A percentile compares a stretch with the other conserved stretches of the same genome.
Conservation (phyloP, 352 stramenopile species). For the Lagenidium giganteum region DNA sequence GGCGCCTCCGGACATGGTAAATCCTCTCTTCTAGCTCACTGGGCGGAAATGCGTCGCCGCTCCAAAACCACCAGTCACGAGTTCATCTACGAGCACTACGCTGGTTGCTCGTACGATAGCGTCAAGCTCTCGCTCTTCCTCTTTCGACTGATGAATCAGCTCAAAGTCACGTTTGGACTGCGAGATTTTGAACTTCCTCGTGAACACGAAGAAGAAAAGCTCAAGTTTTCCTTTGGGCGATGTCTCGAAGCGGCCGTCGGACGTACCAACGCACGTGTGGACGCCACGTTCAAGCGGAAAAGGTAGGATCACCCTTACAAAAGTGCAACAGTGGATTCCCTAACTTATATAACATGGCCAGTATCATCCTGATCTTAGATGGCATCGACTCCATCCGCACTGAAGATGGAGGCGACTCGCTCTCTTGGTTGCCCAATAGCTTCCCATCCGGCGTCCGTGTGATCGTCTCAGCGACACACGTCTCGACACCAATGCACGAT, state of each 20-base stretch:
- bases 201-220: conserved; percentile 81
- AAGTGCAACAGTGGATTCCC: not conserved
- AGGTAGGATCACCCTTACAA: conserved; percentile 5
- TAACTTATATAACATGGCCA: conserved; percentile 13
- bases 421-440: conserved; percentile 77
- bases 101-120: conserved; percentile 78
- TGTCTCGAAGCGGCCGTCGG: conserved; percentile 70
- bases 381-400: conserved; percentile 78
- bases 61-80: conserved; percentile 30
- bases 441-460: conserved; percentile 67
- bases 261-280: conserved; percentile 19
- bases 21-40: conserved; percentile 72
- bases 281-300: conserved; percentile 22
- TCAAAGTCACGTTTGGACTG: conserved; percentile 67
- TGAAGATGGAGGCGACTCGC: conserved; percentile 75
- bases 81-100: conserved; percentile 81
- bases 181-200: conserved; percentile 74
- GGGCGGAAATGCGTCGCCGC: conserved; percentile 39
- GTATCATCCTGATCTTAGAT: conserved; percentile 76
- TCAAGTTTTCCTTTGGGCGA: conserved; percentile 78
- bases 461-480: conserved; percentile 62
- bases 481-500: conserved; percentile 11
- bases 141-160: conserved; percentile 76
- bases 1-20: conserved; percentile 66
- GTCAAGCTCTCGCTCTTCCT: conserved; percentile 80